phyloP scores from a whole-genome alignment of 2,329 filamentous ascomycete species.

The Arthrobotrys musiformis region DNA sequence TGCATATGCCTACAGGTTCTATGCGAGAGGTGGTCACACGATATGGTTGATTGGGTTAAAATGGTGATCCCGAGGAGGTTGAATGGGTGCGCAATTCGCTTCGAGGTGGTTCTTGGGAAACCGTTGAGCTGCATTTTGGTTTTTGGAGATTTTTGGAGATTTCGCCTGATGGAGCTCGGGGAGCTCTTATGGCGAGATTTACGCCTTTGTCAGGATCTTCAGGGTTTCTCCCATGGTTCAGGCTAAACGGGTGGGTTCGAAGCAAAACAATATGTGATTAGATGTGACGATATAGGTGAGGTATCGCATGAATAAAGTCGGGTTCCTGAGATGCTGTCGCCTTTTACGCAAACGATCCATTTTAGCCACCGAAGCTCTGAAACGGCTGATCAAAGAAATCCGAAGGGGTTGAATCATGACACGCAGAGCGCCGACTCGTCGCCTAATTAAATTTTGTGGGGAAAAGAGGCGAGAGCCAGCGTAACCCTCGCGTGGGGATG shows the following conservation, averaged over 20 bases:
- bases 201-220: constrained; percentile 20
- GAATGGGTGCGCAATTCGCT: constrained; percentile 21
- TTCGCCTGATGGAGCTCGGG: neutral
- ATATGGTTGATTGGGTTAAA: constrained; percentile 29
- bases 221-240: constrained; percentile 37
- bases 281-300: constrained; percentile 14
- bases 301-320: neutral
- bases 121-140: neutral
- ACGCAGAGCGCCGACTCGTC: neutral
- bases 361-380: constrained; percentile 5
- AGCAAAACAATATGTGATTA: neutral
- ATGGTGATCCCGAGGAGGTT: neutral
- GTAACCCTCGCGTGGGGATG: constrained; percentile 42
- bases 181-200: constrained; percentile 29
- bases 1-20: constrained; percentile 10
- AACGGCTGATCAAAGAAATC: neutral
- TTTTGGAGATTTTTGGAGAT: neutral
- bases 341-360: constrained; percentile 5
- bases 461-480: constrained; percentile 14
- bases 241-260: constrained; percentile 27
- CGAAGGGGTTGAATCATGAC: constrained; percentile 28
- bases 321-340: constrained; percentile 15
- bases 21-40: constrained; percentile 48
- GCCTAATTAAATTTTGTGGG: constrained; percentile 30
- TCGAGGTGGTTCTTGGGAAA: constrained; percentile 9